Conservation (phyloP, 2,329 filamentous ascomycete species). For the Talaromyces sp. region DNA sequence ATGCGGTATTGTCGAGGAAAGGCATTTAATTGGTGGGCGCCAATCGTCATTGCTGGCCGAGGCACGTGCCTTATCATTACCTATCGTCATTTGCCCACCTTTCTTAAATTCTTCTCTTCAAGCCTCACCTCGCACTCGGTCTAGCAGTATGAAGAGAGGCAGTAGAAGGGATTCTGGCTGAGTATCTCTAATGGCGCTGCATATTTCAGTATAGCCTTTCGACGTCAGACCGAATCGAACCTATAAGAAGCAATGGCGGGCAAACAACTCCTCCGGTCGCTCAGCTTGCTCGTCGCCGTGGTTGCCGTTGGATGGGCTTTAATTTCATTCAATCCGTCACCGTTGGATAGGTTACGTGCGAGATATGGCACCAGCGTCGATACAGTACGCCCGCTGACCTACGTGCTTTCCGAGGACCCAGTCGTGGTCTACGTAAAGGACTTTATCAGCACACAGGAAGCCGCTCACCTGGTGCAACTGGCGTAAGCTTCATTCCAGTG, state of each 20-base stretch:
- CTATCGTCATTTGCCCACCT: background rate
- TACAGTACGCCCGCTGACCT: background rate
- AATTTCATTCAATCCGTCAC: background rate
- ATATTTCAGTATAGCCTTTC: background rate
- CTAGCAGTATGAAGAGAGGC: background rate
- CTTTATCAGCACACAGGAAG: conserved; percentile 48
- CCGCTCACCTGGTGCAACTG: conserved; percentile 48
- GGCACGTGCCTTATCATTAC: background rate
- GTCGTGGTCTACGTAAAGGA: conserved; percentile 54
- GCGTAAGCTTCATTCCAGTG: conserved; percentile 41
- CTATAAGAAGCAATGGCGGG: background rate
- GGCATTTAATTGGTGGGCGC: conserved; percentile 7
- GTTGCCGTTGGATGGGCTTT: background rate
- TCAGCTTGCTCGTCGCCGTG: conserved; percentile 6
- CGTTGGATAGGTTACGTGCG: background rate
- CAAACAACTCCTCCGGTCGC: conserved; percentile 1
- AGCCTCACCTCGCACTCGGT: background rate
- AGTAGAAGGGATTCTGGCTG: background rate
- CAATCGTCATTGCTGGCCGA: background rate
- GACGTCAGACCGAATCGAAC: background rate
- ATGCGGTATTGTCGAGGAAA: background rate
- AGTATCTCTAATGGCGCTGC: background rate
- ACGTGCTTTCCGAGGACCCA: conserved; percentile 42
- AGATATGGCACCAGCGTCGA: background rate
- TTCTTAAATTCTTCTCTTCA: background rate